phyloP scores from a whole-genome alignment of 345 rosid genomes.

The Stellera chamaejasme region DNA sequence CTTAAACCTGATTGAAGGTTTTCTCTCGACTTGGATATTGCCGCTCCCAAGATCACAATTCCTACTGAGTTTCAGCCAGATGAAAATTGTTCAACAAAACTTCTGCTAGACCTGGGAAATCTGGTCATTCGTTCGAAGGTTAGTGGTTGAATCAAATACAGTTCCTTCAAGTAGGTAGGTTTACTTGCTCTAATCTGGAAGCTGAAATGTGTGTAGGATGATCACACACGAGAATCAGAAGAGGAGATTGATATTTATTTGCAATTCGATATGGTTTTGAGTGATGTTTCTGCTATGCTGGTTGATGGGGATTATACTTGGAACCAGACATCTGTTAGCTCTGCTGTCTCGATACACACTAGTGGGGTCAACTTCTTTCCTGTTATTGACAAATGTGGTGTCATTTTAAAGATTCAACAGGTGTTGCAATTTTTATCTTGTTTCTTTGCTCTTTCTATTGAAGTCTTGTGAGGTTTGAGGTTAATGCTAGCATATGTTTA shows the following conservation, averaged over 20 bases:
- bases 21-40: conserved; percentile 89
- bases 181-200: conserved; percentile 3
- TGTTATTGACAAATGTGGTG: conserved; percentile 90
- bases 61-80: conserved; percentile 88
- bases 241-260: conserved; percentile 65
- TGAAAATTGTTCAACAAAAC: conserved; percentile 62
- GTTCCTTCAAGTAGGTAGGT: conserved; percentile 5
- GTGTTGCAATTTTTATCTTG: conserved; percentile 28
- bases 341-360: conserved; percentile 21
- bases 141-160: conserved; percentile 11
- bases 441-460: conserved; percentile 8
- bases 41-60: conserved; percentile 97
- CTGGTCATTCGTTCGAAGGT: conserved; percentile 87
- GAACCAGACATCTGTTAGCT: conserved; percentile 37
- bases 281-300: conserved; percentile 88
- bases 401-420: conserved; percentile 82
- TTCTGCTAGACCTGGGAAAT: conserved; percentile 94
- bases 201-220: conserved; percentile 52
- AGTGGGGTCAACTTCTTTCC: conserved; percentile 53
- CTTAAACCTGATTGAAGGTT: conserved; percentile 47
- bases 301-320: conserved; percentile 92
- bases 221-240: conserved; percentile 34
- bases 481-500: conserved; percentile 15
- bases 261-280: conserved; percentile 86
- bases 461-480: conserved; percentile 7